phyloP scores from a whole-genome alignment of 2,329 filamentous ascomycete genomes.

The Ceratocystis colombiana region DNA sequence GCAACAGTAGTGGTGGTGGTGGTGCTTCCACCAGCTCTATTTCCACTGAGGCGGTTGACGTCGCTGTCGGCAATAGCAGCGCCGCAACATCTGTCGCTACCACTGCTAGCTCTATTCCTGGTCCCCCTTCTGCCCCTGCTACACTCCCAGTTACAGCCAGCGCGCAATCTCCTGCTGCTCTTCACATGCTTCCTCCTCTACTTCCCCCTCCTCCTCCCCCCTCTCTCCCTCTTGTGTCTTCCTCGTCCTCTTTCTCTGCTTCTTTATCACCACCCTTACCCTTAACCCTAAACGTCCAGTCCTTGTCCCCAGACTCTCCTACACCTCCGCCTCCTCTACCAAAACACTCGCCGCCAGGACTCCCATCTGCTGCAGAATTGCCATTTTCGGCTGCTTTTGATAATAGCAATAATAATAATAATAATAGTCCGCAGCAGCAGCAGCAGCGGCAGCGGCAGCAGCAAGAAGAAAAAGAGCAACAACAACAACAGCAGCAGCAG shows the following conservation, averaged over 20 bases:
- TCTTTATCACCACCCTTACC: background rate
- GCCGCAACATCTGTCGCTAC: background rate
- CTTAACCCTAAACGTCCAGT: background rate
- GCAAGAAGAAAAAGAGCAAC: no score
- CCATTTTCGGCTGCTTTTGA: background rate
- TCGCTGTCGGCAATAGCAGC: background rate
- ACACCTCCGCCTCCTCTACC: conserved; percentile 10
- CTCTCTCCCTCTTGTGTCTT: background rate
- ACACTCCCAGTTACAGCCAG: conserved; percentile 4
- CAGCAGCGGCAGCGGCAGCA: background rate
- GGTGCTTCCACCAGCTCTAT: background rate
- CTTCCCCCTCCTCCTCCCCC: background rate
- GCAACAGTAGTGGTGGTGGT: background rate
- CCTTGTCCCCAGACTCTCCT: conserved; percentile 8
- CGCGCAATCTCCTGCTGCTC: background rate
- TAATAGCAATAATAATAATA: conserved; percentile 5
- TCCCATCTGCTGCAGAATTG: background rate
- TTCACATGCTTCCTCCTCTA: background rate
- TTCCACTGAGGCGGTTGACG: background rate
- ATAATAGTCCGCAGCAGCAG: background rate
- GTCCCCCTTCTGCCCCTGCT: background rate
- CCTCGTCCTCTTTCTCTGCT: background rate
- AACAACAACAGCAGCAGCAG: no score
- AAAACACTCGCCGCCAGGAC: conserved; percentile 9
- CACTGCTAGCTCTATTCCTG: background rate